Conservation (phyloP, 2,329 filamentous ascomycete species). For the Cylindrodendrum hubeiense region DNA sequence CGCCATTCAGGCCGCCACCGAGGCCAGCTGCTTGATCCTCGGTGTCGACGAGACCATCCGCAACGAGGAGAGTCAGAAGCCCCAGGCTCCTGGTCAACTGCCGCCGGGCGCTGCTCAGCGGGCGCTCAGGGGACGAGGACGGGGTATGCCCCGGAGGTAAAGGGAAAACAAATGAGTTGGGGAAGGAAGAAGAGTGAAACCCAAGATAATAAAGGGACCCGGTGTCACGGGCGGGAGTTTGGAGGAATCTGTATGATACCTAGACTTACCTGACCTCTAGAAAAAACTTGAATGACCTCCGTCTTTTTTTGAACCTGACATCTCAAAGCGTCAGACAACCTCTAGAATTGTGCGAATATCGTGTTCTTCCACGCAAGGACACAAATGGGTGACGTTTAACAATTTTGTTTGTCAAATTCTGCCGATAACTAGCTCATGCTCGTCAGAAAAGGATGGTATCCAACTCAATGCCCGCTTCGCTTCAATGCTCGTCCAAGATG, state of each 20-base stretch:
- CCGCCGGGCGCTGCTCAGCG: conserved; percentile 89
- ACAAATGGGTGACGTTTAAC: neutral
- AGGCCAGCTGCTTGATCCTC: conserved; percentile 94
- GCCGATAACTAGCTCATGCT: conserved; percentile 27
- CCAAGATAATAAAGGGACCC: conserved; percentile 34
- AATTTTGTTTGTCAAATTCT: conserved; percentile 10
- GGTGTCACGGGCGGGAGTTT: conserved; percentile 36
- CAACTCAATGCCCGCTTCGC: conserved; percentile 36
- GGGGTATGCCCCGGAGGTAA: conserved; percentile 90
- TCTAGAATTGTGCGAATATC: neutral
- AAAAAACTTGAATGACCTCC: conserved; percentile 43
- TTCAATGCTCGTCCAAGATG: conserved; percentile 13
- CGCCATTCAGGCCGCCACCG: conserved; percentile 94
- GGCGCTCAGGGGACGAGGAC: conserved; percentile 84
- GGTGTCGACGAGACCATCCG: conserved; percentile 98
- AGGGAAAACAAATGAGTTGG: conserved; percentile 37
- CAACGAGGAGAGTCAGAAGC: conserved; percentile 92
- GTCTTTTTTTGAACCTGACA: conserved; percentile 18
- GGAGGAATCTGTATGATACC: conserved; percentile 54
- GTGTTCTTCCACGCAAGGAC: neutral
- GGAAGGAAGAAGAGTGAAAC: conserved; percentile 27
- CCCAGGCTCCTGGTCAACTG: conserved; percentile 83
- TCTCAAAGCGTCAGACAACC: neutral
- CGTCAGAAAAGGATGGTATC: conserved; percentile 20
- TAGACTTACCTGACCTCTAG: conserved; percentile 44